phyloP scores from a whole-genome alignment of 257 asterid genomes.

The Jaltomata sinuosa region DNA sequence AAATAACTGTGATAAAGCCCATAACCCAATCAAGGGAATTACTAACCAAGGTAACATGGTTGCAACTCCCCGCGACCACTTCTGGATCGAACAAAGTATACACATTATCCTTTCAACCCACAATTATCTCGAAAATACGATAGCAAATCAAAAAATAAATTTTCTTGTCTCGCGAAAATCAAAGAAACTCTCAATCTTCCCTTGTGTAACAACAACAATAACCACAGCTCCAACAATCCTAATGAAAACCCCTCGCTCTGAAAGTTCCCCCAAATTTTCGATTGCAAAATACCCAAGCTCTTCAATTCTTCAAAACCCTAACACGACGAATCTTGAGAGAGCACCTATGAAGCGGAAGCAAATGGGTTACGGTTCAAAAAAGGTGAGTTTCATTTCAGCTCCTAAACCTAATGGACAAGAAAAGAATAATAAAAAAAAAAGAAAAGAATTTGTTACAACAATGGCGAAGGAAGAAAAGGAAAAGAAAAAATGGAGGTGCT shows the following conservation, averaged over 20 bases:
- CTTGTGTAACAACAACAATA: background rate
- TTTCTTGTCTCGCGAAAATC: background rate
- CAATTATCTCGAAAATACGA: conserved; percentile 17
- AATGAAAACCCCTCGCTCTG: conserved; percentile 35
- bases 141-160: background rate
- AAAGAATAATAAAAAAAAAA: conserved; percentile 39
- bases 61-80: conserved; percentile 92
- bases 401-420: conserved; percentile 52
- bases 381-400: conserved; percentile 15
- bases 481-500: background rate
- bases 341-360: conserved; percentile 22
- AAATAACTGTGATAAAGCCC: conserved; percentile 95
- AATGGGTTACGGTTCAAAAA: background rate
- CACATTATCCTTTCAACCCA: conserved; percentile 83
- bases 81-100: conserved; percentile 94
- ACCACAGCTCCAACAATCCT: conserved; percentile 7
- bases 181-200: conserved; percentile 8
- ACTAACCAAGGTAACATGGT: conserved; percentile 99
- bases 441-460: too few species aligned
- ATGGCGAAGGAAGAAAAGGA: background rate
- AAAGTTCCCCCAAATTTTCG: conserved; percentile 11
- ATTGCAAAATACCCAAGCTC: conserved; percentile 26
- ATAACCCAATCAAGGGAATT: conserved; percentile 85
- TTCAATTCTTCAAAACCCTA: conserved; percentile 57
- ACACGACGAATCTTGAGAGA: conserved; percentile 30